phyloP scores from a whole-genome alignment of 129 eudicot species.

The Smallanthus sonchifolius region DNA sequence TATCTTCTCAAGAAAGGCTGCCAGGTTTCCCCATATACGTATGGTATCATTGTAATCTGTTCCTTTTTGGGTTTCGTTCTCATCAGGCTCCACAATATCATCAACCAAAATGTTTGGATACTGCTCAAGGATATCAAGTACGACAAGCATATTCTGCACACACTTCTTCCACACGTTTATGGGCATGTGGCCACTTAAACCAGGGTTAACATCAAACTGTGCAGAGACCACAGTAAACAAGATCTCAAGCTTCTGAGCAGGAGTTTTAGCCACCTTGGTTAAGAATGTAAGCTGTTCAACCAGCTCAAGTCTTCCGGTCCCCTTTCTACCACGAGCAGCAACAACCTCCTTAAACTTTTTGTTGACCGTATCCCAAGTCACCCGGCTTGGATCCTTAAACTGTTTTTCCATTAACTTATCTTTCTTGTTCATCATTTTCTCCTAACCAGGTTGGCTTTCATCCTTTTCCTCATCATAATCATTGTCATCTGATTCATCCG shows the following conservation, averaged over 20 bases:
- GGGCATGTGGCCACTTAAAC: constrained; percentile 79
- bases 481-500: constrained; percentile 39
- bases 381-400: constrained; percentile 77
- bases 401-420: constrained; percentile 75
- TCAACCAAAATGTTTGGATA: constrained; percentile 73
- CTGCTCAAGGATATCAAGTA: constrained; percentile 68
- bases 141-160: constrained; percentile 63
- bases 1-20: constrained; percentile 71
- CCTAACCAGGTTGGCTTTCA: constrained; percentile 47
- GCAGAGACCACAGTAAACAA: constrained; percentile 75
- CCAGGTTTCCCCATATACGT: constrained; percentile 81
- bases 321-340: constrained; percentile 72
- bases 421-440: constrained; percentile 63
- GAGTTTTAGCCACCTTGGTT: constrained; percentile 69
- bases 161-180: constrained; percentile 84
- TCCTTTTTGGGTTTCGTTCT: constrained; percentile 83
- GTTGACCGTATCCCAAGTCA: constrained; percentile 80
- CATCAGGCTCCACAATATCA: constrained; percentile 79
- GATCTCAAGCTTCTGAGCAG: constrained; percentile 93
- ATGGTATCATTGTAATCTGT: constrained; percentile 59
- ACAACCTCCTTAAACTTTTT: constrained; percentile 74
- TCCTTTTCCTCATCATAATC: constrained; percentile 31
- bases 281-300: constrained; percentile 74
- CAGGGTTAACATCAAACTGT: constrained; percentile 83
- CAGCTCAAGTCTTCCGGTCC: constrained; percentile 59